phyloP scores from a whole-genome alignment of 345 rosid genomes.

The Eucalyptus camaldulensis region DNA sequence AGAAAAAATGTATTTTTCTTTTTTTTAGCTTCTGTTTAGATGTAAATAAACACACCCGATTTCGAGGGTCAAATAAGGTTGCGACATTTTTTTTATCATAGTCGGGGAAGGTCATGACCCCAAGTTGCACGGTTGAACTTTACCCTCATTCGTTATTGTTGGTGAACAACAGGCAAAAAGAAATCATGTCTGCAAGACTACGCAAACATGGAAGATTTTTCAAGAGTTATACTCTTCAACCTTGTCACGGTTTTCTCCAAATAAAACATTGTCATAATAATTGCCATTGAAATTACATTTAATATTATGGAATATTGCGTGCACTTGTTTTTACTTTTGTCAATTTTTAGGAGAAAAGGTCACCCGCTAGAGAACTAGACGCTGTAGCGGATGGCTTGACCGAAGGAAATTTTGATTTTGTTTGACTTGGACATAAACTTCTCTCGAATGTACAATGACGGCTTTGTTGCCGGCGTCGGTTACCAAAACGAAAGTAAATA shows the following conservation, averaged over 20 bases:
- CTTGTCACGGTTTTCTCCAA: background rate
- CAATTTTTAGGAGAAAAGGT: background rate
- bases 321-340: background rate
- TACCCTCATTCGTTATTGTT: background rate
- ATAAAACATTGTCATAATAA: background rate
- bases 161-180: background rate
- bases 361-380: background rate
- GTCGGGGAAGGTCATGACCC: background rate
- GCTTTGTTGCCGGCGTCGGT: background rate
- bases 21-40: background rate
- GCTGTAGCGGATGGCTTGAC: background rate
- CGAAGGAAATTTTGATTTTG: background rate
- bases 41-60: background rate
- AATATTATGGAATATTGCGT: background rate
- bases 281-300: background rate
- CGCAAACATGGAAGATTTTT: background rate
- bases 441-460: background rate
- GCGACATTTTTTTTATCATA: background rate
- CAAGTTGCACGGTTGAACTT: background rate
- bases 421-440: background rate
- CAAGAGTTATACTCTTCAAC: background rate
- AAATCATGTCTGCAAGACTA: background rate
- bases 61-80: background rate
- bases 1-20: background rate
- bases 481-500: background rate